Percentiles rank a stretch among this genome's conserved stretches.
These are phyloP conservation scores for Tolypocladium pustulatum DNA, from an alignment of 2,329 filamentous ascomycete genomes.

Conservation along the genomic window DNA sequence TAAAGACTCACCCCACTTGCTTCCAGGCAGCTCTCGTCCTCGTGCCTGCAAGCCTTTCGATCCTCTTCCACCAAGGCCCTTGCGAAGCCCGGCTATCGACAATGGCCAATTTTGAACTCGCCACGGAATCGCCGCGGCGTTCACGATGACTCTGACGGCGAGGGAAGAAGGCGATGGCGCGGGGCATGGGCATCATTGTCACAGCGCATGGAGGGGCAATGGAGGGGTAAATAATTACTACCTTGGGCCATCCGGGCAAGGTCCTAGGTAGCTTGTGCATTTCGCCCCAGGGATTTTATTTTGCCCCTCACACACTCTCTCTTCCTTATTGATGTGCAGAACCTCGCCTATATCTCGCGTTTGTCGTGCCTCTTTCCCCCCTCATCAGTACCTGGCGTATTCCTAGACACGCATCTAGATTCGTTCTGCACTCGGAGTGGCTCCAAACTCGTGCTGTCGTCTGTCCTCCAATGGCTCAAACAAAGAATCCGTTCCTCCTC, in stretches of 20 bases:
- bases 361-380: not conserved
- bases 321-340: not conserved
- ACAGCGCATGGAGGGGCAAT: not conserved
- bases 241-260: not conserved
- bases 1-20: not conserved
- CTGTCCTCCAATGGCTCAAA: conserved; percentile 32
- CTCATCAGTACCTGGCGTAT: not conserved
- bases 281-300: not conserved
- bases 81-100: not conserved
- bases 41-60: not conserved
- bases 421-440: not conserved
- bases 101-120: not conserved
- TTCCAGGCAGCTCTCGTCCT: not conserved
- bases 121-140: not conserved
- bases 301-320: not conserved
- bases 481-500: conserved; percentile 57
- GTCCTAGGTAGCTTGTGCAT: not conserved
- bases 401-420: not conserved
- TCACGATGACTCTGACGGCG: not conserved
- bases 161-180: not conserved
- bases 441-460: not conserved
- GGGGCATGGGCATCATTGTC: not conserved
- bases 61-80: not conserved
- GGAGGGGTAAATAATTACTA: not conserved
- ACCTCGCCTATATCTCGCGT: not conserved